Percentiles rank a stretch among this genome's conserved stretches.
Evolutionary conservation across 2,329 filamentous ascomycete genomes (phyloP).

Genomic region (Arthrinium phaeospermum): DNA sequence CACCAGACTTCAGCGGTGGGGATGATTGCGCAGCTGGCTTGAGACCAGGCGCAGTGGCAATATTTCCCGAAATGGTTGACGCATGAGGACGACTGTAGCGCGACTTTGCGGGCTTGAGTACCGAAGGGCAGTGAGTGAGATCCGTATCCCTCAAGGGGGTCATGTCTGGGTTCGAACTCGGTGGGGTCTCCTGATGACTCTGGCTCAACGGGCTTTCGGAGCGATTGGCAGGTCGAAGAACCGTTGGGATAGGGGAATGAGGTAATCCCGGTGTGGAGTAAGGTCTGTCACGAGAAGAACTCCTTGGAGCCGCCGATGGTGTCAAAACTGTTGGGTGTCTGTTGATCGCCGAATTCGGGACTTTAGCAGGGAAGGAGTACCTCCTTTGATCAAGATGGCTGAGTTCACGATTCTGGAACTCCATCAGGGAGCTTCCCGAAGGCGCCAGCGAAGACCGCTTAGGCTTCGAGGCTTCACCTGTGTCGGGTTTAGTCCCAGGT

Average conservation of each 20-base stretch:
- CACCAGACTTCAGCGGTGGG: not conserved
- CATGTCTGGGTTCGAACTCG: not conserved
- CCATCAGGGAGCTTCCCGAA: conserved; percentile 26
- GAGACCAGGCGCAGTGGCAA: conserved; percentile 14
- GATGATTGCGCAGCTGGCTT: not conserved
- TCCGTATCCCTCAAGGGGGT: not conserved
- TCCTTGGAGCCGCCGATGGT: conserved; percentile 28
- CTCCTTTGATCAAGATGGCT: conserved; percentile 24
- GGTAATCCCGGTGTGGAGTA: not conserved
- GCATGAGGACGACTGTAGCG: conserved; percentile 5
- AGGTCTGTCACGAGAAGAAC: not conserved
- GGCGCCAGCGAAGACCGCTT: conserved; percentile 17
- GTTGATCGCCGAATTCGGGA: conserved; percentile 17
- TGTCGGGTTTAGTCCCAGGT: not conserved
- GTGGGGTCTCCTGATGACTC: not conserved
- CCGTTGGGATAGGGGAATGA: conserved; percentile 18
- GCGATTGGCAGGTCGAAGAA: not conserved
- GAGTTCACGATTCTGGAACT: conserved; percentile 36
- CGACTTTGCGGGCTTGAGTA: conserved; percentile 22
- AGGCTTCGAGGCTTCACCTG: not conserved
- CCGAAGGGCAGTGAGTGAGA: conserved; percentile 20
- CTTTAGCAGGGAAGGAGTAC: conserved; percentile 26
- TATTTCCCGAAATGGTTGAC: not conserved
- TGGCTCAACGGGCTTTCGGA: conserved; percentile 16
- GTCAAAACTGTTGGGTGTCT: conserved; percentile 27